Evolutionary conservation across 352 stramenopile species (phyloP).

Genomic region (Thraustochytrium sp.): DNA sequence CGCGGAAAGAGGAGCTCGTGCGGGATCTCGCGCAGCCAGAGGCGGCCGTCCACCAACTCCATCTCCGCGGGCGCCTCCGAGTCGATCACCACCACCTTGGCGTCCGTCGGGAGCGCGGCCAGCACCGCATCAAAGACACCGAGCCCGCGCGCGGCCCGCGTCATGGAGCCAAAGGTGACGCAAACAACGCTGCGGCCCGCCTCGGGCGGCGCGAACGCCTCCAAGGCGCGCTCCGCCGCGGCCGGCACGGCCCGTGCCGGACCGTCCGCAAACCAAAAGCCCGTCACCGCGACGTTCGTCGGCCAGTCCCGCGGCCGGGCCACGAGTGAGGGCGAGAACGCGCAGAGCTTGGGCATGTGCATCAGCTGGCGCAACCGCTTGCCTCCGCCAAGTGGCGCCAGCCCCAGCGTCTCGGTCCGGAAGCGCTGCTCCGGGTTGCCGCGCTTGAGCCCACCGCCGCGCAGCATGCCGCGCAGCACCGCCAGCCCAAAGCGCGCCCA

Average conservation of each 20-base stretch:
- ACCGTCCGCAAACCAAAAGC: conserved; percentile 41
- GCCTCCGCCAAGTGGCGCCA: not conserved
- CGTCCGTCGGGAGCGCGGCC: not conserved
- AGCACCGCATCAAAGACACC: not conserved
- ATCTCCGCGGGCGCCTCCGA: not conserved
- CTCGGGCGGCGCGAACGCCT: not conserved
- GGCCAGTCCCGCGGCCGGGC: conserved; percentile 31
- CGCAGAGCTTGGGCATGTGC: conserved; percentile 12
- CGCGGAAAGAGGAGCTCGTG: conserved; percentile 44
- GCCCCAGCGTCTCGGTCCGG: not conserved
- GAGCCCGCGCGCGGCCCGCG: not conserved
- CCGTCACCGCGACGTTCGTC: not conserved
- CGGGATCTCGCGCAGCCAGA: not conserved
- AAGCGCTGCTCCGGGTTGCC: conserved; percentile 33
- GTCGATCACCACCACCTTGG: not conserved
- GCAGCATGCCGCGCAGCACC: not conserved
- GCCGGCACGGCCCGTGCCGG: no score
- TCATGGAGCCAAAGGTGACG: conserved; percentile 46
- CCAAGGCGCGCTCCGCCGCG: not conserved
- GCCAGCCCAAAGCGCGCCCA: conserved; percentile 15
- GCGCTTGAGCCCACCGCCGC: not conserved
- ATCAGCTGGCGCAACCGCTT: conserved; percentile 22
- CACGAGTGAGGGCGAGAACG: conserved; percentile 25
- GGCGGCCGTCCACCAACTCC: not conserved
- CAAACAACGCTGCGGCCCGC: not conserved